Base-by-base conservation (phyloP, 1,284 basidiomycete genomes). In the Ustilago shanxiensis region DNA sequence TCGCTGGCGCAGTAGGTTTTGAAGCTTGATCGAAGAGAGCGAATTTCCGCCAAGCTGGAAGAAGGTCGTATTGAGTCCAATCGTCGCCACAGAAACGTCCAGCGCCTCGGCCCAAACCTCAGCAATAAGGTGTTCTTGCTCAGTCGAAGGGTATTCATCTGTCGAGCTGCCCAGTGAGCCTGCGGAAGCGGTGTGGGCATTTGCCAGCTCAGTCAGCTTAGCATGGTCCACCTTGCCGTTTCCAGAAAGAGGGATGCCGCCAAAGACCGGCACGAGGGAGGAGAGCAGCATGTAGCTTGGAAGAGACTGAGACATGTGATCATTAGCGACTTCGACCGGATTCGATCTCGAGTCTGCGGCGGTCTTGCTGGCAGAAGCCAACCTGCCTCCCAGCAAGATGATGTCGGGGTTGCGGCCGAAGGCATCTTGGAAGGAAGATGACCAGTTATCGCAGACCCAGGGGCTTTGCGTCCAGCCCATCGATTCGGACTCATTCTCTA, bases 221-320 rank as follows among this genome's bases (percentile, higher is more conserved):
- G 51, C 31, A n/a, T 53, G 51, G 31, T 53, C 51, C 14, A 53
- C 31, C 20, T 53, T 53, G 29, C 51, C 51, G 33, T 53, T 53
- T 4, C 51, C 51, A 35, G 51, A 35, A 33, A 53, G 51, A 22
- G 51, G 51, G 13, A 53, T 29, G 35, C 51, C 51, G 8, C 51
- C 51, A 33, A 53, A 53, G 29, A 53, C 18, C 28, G 33, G 51
- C 51, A 53, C 33, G 28, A 53, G 31, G 29, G 51, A 53, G 22
- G 51, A 53, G 31, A 53, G 51, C 28, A 53, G 51, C 51, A 53
- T 53, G 31, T 53, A 31, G 11, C 28, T 33, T 18, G 51, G 51
- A n/a, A 53, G 51, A 16, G 51, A 35, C 51, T 33, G 29, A 14
- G 51, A 53, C 51, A 53, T 16, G 29, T 53, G 29, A 29, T 37